These are phyloP conservation scores for Cicer cuneatum DNA, from an alignment of 306 rosid genomes.

Conservation along the genomic window DNA sequence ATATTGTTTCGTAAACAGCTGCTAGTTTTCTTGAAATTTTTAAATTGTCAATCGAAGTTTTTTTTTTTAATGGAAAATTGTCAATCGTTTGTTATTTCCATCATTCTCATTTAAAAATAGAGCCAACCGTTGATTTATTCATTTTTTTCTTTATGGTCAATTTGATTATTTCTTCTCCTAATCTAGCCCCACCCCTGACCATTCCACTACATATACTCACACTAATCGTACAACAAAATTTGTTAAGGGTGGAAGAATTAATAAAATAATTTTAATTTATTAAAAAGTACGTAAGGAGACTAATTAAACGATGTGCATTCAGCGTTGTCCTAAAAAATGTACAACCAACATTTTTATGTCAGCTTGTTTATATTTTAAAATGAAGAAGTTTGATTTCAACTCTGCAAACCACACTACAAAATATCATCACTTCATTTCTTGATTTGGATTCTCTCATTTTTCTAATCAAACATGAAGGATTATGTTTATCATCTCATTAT, in stretches of 20 bases:
- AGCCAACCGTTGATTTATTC: conserved; percentile 1
- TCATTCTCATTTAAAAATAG: not conserved
- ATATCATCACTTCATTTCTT: not conserved
- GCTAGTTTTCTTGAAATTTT: conserved; percentile 23
- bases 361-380: not conserved
- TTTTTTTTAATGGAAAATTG: no score
- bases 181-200: not conserved
- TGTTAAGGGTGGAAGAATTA: not conserved
- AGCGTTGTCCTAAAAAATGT: not conserved
- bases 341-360: not conserved
- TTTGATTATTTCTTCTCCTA: conserved; percentile 7
- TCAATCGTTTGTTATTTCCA: conserved; percentile 11
- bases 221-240: not conserved
- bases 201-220: not conserved
- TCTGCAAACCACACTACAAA: not conserved
- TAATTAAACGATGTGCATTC: not conserved
- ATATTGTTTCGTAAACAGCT: conserved; percentile 34
- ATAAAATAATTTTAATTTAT: not conserved
- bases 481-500: no score
- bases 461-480: no score
- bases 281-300: not conserved
- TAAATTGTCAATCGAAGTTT: conserved; percentile 23
- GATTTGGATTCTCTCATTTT: no score
- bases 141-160: not conserved
- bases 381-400: not conserved